Base-by-base conservation (phyloP, 2,329 filamentous ascomycete genomes). In the Madurella mycetomatis region DNA sequence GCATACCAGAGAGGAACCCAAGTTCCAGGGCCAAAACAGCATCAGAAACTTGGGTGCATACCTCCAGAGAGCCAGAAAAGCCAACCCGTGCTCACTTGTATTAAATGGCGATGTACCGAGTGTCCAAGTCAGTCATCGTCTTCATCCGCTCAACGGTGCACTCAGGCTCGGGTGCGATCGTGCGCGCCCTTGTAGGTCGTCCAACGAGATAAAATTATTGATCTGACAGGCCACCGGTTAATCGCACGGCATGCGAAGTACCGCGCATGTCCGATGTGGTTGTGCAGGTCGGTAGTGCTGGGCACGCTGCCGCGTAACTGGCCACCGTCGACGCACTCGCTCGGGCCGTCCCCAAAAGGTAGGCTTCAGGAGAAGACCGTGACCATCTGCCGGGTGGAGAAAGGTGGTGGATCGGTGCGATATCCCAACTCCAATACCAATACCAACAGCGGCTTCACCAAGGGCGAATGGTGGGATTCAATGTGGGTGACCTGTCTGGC, bases 1-100 rank as follows among this genome's bases (percentile, higher is more conserved):
- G 54, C 56, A 53, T 54, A 41, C 49, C 55, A 53, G 41, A 16
- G 46, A 43, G 31, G 44, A 45, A 53, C 46, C 51, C 50, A 55
- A 53, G 57, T 34, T 53, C 41, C 49, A 56, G 41, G 32, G 52
- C 25, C 25, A 18, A n/a, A 8, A 54, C 42, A 31, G 40, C 5
- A 39, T 25, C 15, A 43, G n/a, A 39, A 37, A 34, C 31, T 25
- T 25, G 50, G 46, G 49, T 17, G 37, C 43, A 40, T 39, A 42
- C 16, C 7, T 42, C 46, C 16, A 25, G 7, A 25, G 25, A 25
- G 7, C 25, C 25, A 25, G 25, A 25, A 25, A 25, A 25, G 25
- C 25, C 25, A 25, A 7, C 25, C 4, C 25, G 25, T 25, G 25
- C 25, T 7, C 25, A 25, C 25, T 25, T 25, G 25, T 37, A 15